These are phyloP conservation scores for Cercospora sp. DNA, from an alignment of 2,329 filamentous ascomycete genomes.

Conservation along the genomic window DNA sequence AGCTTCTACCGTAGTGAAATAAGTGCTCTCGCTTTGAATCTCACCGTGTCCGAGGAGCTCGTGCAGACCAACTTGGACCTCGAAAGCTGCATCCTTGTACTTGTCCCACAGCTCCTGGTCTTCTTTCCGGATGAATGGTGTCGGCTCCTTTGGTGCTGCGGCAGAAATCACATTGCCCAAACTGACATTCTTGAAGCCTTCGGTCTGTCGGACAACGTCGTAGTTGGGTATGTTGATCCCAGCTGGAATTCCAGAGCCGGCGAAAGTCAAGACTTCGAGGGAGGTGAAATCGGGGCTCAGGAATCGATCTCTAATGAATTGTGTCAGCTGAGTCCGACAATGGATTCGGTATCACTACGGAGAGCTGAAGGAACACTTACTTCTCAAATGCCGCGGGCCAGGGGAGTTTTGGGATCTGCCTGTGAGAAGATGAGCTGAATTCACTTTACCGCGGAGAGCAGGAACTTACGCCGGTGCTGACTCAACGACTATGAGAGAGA, in stretches of 20 bases:
- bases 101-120: conserved; percentile 79
- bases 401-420: conserved; percentile 82
- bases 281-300: conserved; percentile 94
- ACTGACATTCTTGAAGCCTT: conserved; percentile 91
- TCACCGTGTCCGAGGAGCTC: conserved; percentile 73
- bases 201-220: conserved; percentile 75
- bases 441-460: neutral
- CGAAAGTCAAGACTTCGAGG: conserved; percentile 85
- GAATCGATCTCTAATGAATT: conserved; percentile 67
- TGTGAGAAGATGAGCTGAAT: neutral
- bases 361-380: neutral
- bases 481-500: conserved; percentile 61
- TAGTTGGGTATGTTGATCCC: conserved; percentile 57
- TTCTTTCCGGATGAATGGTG: conserved; percentile 80
- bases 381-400: conserved; percentile 92
- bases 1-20: neutral
- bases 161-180: conserved; percentile 90
- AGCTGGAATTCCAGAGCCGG: conserved; percentile 62
- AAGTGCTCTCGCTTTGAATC: conserved; percentile 37
- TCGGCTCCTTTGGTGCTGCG: conserved; percentile 86
- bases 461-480: conserved; percentile 63
- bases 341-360: neutral
- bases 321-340: neutral
- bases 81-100: conserved; percentile 84
- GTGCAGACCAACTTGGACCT: conserved; percentile 93